A percentile compares a stretch with the other conserved stretches of the same genome.
Conservation (phyloP, 768 basidiomycete genomes). For the Agaricus subrufescens region DNA sequence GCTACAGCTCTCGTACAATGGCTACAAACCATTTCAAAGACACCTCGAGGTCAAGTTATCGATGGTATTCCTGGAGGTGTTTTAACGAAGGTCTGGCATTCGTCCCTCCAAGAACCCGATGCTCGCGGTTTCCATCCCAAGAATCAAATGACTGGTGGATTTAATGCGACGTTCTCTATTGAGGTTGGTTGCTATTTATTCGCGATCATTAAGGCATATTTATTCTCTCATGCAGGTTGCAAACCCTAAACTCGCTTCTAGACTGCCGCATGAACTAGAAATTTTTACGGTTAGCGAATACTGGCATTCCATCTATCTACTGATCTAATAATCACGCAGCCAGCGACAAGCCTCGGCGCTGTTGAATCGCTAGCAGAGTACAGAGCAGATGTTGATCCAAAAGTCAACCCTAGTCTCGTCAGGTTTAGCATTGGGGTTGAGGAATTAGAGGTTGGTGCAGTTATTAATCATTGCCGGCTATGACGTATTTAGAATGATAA, state of each 20-base stretch:
- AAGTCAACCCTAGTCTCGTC: conserved; percentile 61
- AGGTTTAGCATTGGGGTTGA: conserved; percentile 83
- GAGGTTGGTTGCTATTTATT: conserved; percentile 29
- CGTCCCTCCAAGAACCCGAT: conserved; percentile 64
- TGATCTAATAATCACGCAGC: conserved; percentile 29
- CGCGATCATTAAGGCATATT: too few relatives aligned
- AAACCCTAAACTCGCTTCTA: conserved; percentile 44
- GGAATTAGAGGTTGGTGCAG: conserved; percentile 55
- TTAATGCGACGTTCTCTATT: conserved; percentile 71
- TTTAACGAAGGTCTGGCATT: conserved; percentile 68
- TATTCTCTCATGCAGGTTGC: conserved; percentile 34
- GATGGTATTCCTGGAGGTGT: conserved; percentile 72
- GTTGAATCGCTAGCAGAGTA: conserved; percentile 84
- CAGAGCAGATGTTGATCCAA: conserved; percentile 53
- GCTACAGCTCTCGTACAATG: conserved; percentile 72
- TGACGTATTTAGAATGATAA: background rate
- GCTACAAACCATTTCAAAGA: conserved; percentile 49
- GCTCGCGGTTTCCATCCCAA: conserved; percentile 58
- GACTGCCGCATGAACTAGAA: conserved; percentile 56
- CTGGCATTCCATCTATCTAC: too few relatives aligned
- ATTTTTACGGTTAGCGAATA: conserved; percentile 55
- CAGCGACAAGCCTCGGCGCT: conserved; percentile 83
- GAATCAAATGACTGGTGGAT: conserved; percentile 73
- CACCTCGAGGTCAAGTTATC: conserved; percentile 42
- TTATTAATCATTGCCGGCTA: too few relatives aligned